phyloP scores from a whole-genome alignment of 2,329 filamentous ascomycete species.

The Aspergillus sojae region DNA sequence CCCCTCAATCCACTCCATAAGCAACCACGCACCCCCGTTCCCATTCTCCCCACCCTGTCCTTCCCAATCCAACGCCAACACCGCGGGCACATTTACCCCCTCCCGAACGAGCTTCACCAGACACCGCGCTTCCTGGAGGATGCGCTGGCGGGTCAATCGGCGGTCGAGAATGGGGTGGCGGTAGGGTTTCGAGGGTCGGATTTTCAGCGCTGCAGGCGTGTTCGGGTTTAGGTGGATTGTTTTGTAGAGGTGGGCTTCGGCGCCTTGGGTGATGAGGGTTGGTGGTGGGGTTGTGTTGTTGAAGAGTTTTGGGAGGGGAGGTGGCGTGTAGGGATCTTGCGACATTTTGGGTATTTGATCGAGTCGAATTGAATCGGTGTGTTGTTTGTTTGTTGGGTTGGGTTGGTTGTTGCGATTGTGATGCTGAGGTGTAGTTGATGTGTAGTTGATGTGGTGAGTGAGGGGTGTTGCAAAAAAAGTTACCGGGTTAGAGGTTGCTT shows the following conservation, averaged over 20 bases:
- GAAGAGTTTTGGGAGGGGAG: slow-evolving; percentile 65
- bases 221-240: slow-evolving; percentile 73
- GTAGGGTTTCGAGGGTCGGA: slow-evolving; percentile 89
- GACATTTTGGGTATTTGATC: neutral
- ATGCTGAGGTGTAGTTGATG: too few species aligned
- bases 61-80: slow-evolving; percentile 70
- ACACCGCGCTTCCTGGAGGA: slow-evolving; percentile 86
- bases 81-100: slow-evolving; percentile 77
- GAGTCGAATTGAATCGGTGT: neutral
- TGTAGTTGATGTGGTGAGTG: neutral
- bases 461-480: neutral
- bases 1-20: slow-evolving; percentile 84
- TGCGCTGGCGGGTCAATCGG: slow-evolving; percentile 81
- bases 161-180: slow-evolving; percentile 86
- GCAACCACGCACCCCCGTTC: slow-evolving; percentile 70
- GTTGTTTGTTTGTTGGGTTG: neutral
- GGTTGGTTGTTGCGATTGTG: neutral
- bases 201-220: slow-evolving; percentile 79
- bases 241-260: slow-evolving; percentile 91
- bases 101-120: slow-evolving; percentile 77
- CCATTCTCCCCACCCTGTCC: slow-evolving; percentile 61
- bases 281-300: slow-evolving; percentile 64
- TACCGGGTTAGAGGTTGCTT: neutral
- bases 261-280: slow-evolving; percentile 83
- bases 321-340: slow-evolving; percentile 28